Conservation (phyloP, 2,329 filamentous ascomycete genomes). For the Phoma sp. region DNA sequence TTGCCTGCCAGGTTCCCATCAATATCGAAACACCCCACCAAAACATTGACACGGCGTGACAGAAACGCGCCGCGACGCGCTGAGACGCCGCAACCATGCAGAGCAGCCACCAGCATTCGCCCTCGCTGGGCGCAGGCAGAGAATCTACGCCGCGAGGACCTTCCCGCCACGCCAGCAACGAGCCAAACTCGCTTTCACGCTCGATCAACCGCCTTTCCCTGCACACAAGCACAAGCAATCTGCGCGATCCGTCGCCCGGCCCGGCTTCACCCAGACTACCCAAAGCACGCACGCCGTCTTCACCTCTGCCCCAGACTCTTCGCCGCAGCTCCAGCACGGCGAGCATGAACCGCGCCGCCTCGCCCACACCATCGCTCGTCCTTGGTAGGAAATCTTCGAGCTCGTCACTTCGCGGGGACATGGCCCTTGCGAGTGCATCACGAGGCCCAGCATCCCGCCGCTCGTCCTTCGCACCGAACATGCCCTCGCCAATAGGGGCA, state of each 20-base stretch:
- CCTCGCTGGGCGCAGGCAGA: constrained; percentile 12
- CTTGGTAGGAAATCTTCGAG: constrained; percentile 53
- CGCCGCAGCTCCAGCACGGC: constrained; percentile 54
- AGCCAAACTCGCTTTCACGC: constrained; percentile 42
- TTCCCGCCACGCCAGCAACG: constrained; percentile 46
- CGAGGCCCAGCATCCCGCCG: constrained; percentile 50
- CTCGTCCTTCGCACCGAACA: constrained; percentile 53
- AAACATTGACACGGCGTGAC: constrained; percentile 12
- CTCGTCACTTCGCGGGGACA: constrained; percentile 53
- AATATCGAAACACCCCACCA: constrained; percentile 17
- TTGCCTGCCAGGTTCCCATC: constrained; percentile 2
- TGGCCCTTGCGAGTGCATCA: constrained; percentile 38
- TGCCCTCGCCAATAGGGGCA: constrained; percentile 48
- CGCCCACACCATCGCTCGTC: constrained; percentile 50
- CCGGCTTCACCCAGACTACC: constrained; percentile 33
- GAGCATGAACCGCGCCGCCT: constrained; percentile 50
- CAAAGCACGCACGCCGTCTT: constrained; percentile 34
- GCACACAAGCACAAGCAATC: constrained; percentile 40
- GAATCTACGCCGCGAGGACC: constrained; percentile 22
- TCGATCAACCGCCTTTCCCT: constrained; percentile 49
- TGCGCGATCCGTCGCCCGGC: constrained; percentile 40
- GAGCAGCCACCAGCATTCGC: constrained; percentile 23
- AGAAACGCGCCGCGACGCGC: constrained; percentile 36
- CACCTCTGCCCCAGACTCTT: constrained; percentile 43
- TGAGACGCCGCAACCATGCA: constrained; percentile 37